Evolutionary conservation across 345 rosid species (phyloP).

Genomic region (Draba incana): DNA sequence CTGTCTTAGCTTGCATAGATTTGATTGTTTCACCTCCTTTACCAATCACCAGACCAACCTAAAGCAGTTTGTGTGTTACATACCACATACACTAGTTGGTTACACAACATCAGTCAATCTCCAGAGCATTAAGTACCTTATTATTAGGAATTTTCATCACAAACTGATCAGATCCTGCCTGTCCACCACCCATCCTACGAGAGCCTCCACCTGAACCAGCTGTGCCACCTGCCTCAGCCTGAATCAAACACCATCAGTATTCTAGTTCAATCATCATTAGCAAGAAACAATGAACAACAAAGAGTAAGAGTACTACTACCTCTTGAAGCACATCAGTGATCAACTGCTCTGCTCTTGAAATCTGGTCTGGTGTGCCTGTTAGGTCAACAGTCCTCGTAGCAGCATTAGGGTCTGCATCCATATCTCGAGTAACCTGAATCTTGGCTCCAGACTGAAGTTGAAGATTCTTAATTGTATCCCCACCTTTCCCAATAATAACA

Average conservation of each 20-base stretch:
- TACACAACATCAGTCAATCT: constrained; percentile 13
- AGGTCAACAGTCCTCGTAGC: constrained; percentile 76
- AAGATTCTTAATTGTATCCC: constrained; percentile 95
- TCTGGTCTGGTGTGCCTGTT: constrained; percentile 80
- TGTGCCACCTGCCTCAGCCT: constrained; percentile 97
- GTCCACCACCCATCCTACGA: constrained; percentile 75
- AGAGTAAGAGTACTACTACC: constrained; percentile 50
- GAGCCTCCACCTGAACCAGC: constrained; percentile 61
- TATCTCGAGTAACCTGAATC: constrained; percentile 95
- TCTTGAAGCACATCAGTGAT: constrained; percentile 91
- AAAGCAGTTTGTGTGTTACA: constrained; percentile 42
- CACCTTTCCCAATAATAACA: constrained; percentile 95
- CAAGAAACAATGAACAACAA: not conserved
- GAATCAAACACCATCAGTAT: constrained; percentile 23
- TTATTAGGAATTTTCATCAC: constrained; percentile 82
- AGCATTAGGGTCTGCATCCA: constrained; percentile 86
- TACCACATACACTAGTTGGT: constrained; percentile 28
- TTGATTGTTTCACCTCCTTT: constrained; percentile 99
- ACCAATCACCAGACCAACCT: constrained; percentile 99
- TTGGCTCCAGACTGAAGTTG: constrained; percentile 96
- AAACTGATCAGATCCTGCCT: constrained; percentile 73
- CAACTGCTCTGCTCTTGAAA: constrained; percentile 87
- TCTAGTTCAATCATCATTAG: not conserved
- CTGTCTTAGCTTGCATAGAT: constrained; percentile 90
- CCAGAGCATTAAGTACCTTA: constrained; percentile 57